Evolutionary conservation across 306 rosid species (phyloP), one percentile per base, ranked within the genome.

Genomic region (Medicago arabica): DNA sequence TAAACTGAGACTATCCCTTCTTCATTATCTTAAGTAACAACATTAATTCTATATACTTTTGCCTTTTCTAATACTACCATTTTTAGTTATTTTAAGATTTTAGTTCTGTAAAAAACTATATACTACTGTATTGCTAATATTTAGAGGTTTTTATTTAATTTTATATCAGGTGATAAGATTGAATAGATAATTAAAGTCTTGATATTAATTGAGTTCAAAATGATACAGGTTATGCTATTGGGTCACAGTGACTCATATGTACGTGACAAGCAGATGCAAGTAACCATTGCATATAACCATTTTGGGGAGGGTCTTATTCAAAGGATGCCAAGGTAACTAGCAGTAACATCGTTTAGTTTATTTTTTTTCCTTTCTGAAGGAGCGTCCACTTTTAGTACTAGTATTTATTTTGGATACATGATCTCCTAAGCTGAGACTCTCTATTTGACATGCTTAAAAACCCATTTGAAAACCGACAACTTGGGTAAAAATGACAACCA

Each of bases 281-380:
- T 92, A 59, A 95, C 97, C 81, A 92, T 95, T 69, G 98, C 99
- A 54, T 95, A 92, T 86, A 95, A 95, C 83, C 99, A 95, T 90
- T 95, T 95, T 79, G 98, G 99, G 46, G 97, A 95, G 83, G 98
- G 97, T 36, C 98, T 95, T 18, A 88, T 92, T 18, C 99, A 95
- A 55, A 92, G 99, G 74, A 95, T 95, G 99, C 99, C 99, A 41
- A 95, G 99, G 99, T 92, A 89, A 77, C 39, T 69, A 31, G n/a
- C n/a, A n/a, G n/a, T n/a, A n/a, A n/a, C n/a, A n/a, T n/a, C n/a
- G n/a, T n/a, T n/a, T n/a, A n/a, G n/a, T n/a, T n/a, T n/a, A n/a
- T n/a, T n/a, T n/a, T n/a, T n/a, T n/a, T 2, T 60, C 18, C 2
- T n/a, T 18, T 66, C 10, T 9, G 18, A 8, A 9, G 38, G 9